Conservation (phyloP, 1,139 yeast genomes). For the Lodderomyces orthopsilosis region DNA sequence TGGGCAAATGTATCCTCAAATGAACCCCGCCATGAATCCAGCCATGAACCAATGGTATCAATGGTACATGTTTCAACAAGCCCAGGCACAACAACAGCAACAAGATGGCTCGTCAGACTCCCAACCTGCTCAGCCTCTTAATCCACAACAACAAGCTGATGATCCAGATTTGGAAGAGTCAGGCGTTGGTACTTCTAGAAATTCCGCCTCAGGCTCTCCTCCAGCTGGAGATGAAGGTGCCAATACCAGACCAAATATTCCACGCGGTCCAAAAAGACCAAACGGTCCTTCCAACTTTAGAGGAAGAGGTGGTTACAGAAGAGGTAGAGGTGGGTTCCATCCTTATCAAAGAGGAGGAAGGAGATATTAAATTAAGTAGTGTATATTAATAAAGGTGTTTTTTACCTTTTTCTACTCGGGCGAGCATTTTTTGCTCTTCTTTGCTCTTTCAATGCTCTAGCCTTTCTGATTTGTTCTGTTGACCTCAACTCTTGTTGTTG, state of each 20-base stretch:
- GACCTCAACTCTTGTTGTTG: constrained; percentile 61
- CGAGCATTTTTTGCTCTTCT: constrained; percentile 84
- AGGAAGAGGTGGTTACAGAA: constrained; percentile 22
- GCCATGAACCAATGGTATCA: constrained; percentile 87
- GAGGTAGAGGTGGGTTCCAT: constrained; percentile 26
- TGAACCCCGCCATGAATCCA: constrained; percentile 57
- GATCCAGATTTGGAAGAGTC: constrained; percentile 18
- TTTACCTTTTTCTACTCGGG: constrained; percentile 44
- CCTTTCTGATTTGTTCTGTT: constrained; percentile 76
- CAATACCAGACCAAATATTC: constrained; percentile 33
- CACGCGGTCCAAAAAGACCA: constrained; percentile 46
- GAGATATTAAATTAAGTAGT: constrained; percentile 10
- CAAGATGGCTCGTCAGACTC: constrained; percentile 28
- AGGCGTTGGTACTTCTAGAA: not conserved
- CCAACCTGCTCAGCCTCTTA: constrained; percentile 51
- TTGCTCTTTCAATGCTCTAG: constrained; percentile 66
- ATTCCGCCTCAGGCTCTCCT: not conserved
- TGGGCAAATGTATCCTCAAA: constrained; percentile 22
- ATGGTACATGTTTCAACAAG: constrained; percentile 62
- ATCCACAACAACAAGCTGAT: constrained; percentile 51
- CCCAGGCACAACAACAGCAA: constrained; percentile 15
- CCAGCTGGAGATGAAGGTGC: constrained; percentile 11
- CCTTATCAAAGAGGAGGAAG: constrained; percentile 24
- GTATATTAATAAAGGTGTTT: not conserved
- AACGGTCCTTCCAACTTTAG: constrained; percentile 40